Evolutionary conservation across 129 eudicot species (phyloP).

Genomic region (Chrysanthemum lavandulifolium): DNA sequence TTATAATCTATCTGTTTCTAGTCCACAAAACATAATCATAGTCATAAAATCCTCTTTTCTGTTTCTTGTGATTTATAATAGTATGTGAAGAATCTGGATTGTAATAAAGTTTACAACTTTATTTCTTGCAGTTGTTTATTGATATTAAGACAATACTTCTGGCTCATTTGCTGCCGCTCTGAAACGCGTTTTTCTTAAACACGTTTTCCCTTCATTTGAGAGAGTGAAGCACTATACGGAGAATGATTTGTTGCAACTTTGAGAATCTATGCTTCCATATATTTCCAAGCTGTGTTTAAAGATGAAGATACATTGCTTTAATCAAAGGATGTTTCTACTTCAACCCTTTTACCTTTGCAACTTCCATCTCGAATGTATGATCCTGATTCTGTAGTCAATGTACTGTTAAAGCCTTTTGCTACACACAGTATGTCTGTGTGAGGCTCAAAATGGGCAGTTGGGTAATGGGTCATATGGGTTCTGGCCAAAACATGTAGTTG

Average conservation of each 20-base stretch:
- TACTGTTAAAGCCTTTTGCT: neutral
- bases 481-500: neutral
- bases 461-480: neutral
- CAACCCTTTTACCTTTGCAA: constrained; percentile 41
- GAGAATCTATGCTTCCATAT: constrained; percentile 34
- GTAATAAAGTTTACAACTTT: neutral
- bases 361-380: constrained; percentile 66
- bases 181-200: too few relatives aligned
- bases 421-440: neutral
- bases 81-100: neutral
- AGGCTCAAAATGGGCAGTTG: neutral
- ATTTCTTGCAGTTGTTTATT: constrained; percentile 7
- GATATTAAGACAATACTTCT: neutral
- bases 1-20: too few relatives aligned
- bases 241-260: neutral
- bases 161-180: neutral
- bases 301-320: constrained; percentile 44
- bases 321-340: constrained; percentile 42
- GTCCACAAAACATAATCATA: too few relatives aligned
- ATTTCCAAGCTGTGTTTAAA: constrained; percentile 31
- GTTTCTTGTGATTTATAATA: neutral
- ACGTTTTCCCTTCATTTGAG: neutral
- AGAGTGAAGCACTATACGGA: constrained; percentile 3
- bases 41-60: too few relatives aligned
- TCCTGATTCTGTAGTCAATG: neutral